Evolutionary conservation across 306 rosid genomes (phyloP), one percentile per base, ranked within the genome.

Genomic region (Urtica urens): DNA sequence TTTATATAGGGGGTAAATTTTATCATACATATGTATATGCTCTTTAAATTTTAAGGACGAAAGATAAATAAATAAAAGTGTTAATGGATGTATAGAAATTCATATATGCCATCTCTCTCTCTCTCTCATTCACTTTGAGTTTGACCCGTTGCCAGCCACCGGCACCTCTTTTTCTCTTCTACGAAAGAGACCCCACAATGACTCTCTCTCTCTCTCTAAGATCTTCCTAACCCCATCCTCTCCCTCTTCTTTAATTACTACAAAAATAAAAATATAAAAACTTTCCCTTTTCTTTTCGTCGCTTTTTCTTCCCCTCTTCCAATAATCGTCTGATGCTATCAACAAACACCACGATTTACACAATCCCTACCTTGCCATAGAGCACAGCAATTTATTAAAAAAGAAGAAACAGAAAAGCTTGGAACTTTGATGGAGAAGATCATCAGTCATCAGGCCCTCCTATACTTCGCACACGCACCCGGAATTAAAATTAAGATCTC

Each of bases 111-210:
- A 59, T 46, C 45, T 70, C 52, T 35, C 68, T 67, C 55, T 19
- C 57, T 53, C 57, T 66, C 57, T 6, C 75, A 68, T 67, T 75
- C 75, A 64, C 80, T 72, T 67, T 88, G 90, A 84, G 84, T 79
- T 78, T 84, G 97, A 88, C 97, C 90, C 80, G 60, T 72, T 64
- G 93, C 86, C 90, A 67, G 92, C 88, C 81, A 76, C 72, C 76
- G 69, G 62, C 72, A 59, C 27, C 71, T 23, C 69, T 63, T 49
- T 75, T 62, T 52, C 58, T 78, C 73, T 73, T 65, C 78, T 73
- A 64, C 67, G 72, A 64, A 59, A 70, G 72, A 57, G 60, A 62
- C 77, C 86, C 93, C 96, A 72, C 90, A 60, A 46, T 45, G 27
- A 39, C 40, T 18, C 39, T 9, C 38, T 42, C 67, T 33, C 66